Base-by-base conservation (phyloP, 2,329 filamentous ascomycete genomes). In the Pseudocercospora crystallina region DNA sequence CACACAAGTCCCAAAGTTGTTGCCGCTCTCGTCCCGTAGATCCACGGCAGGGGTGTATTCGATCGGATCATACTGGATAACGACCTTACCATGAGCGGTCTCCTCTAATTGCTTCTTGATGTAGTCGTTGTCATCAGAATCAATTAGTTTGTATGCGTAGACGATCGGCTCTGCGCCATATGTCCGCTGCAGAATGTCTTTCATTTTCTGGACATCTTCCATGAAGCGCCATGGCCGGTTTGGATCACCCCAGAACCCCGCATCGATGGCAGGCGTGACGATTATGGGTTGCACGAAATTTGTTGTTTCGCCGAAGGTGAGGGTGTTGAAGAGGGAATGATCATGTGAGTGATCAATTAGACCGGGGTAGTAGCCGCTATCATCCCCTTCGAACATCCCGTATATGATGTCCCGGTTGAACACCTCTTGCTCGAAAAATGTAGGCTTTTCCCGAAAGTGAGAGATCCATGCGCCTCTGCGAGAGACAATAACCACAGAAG, bases 351-450 rank as follows among this genome's bases (percentile, higher is more conserved):
- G 35, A 9, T 49, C 26, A 17, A 42, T 41, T 11, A 54, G 30
- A 43, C 52, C 48, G 5, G 52, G 52, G 12, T 43, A 49, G 10
- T 14, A 31, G 3, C 43, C 43, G 8, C 47, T 44, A 39, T 45
- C 34, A 26, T 54, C 52, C 20, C 52, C 52, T 15, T 32, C 12
- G 17, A 51, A 54, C 11, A 54, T 43, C 14, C 51, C 51, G 26
- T 31, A 30, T 2, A 47, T 26, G 8, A 51, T 43, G 33, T 54
- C 47, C 17, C 40, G 13, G 11, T 37, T 31, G 26, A 47, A 42
- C 5, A 33, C 14, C 14, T 31, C 12, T 14, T 31, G 26, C 14
- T 34, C 17, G 17, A 26, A 34, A 33, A 53, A 43, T 10, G 44
- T 53, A 7, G 50, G 50, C 5, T 15, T 11, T 29, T 54, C 51